These are phyloP conservation scores for Mycosphaerella arachidis DNA, from an alignment of 2,329 filamentous ascomycete species.

Conservation along the genomic window DNA sequence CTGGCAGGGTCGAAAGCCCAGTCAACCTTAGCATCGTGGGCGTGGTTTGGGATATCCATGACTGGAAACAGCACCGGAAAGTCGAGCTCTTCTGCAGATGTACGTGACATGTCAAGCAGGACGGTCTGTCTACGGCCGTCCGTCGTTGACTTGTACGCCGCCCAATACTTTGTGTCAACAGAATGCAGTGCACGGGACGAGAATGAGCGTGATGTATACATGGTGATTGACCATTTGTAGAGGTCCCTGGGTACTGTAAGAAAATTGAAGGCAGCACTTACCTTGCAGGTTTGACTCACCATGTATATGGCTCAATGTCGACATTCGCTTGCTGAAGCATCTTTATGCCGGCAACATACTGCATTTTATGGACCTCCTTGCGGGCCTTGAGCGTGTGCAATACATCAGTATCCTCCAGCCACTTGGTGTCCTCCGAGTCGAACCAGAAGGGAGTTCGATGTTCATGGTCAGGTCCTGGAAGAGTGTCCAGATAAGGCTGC, in stretches of 20 bases:
- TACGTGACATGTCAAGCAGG: constrained; percentile 32
- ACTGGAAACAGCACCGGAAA: constrained; percentile 48
- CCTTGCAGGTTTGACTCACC: constrained; percentile 34
- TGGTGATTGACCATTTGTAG: constrained; percentile 49
- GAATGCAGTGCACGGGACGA: constrained; percentile 38
- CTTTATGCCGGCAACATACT: constrained; percentile 34
- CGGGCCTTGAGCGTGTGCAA: constrained; percentile 30
- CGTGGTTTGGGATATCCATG: constrained; percentile 48
- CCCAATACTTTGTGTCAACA: constrained; percentile 34
- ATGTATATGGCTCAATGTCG: constrained; percentile 37
- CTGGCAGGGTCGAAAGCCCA: constrained; percentile 42
- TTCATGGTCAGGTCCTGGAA: constrained; percentile 30
- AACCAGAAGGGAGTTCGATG: constrained; percentile 35
- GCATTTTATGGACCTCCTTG: constrained; percentile 33
- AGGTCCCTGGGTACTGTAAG: constrained; percentile 38
- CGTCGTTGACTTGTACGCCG: constrained; percentile 30
- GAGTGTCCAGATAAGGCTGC: constrained; percentile 34
- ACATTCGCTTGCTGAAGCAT: constrained; percentile 29
- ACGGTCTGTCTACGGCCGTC: constrained; percentile 31
- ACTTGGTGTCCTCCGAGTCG: constrained; percentile 28
- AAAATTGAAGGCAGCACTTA: constrained; percentile 24
- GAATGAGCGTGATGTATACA: constrained; percentile 50
- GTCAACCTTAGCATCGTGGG: constrained; percentile 42
- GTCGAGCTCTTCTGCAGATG: constrained; percentile 33
- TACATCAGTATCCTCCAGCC: constrained; percentile 36